These are phyloP conservation scores for Dothidotthia symphoricarpi DNA, from an alignment of 2,329 filamentous ascomycete genomes.

Conservation along the genomic window DNA sequence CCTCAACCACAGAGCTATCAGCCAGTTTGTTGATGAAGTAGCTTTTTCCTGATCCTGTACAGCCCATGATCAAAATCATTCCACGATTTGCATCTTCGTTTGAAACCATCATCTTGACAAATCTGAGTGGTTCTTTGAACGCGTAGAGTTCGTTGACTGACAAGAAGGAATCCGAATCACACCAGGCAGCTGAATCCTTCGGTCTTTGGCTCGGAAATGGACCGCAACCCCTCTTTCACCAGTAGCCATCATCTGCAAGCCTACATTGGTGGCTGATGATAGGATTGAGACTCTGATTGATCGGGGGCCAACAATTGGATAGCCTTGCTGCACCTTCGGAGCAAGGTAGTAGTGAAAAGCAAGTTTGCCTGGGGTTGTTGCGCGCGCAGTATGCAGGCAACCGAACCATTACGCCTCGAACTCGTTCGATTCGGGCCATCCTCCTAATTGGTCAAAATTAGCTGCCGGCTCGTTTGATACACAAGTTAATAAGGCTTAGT, in stretches of 20 bases:
- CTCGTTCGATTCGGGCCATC: background rate
- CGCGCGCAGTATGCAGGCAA: background rate
- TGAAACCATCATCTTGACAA: background rate
- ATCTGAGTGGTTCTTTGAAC: background rate
- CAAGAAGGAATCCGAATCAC: background rate
- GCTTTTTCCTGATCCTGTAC: constrained; percentile 34
- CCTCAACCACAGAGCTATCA: constrained; percentile 6
- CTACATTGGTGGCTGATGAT: no score
- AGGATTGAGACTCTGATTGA: no score
- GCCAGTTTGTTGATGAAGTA: constrained; percentile 30
- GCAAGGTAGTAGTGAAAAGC: no score
- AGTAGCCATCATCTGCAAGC: background rate
- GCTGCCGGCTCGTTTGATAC: background rate
- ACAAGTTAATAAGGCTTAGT: background rate
- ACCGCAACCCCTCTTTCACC: background rate
- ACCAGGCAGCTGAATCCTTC: background rate
- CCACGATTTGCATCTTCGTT: background rate
- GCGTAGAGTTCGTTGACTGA: background rate
- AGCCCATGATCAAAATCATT: constrained; percentile 34
- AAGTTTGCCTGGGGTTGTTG: background rate
- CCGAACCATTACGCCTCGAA: background rate
- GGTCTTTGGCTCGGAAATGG: background rate
- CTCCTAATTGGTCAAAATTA: background rate
- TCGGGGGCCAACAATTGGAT: no score
- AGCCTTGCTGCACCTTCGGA: no score